Evolutionary conservation across 495 filamentous ascomycete genomes (phyloP).

Genomic region (Penicillium daleae): DNA sequence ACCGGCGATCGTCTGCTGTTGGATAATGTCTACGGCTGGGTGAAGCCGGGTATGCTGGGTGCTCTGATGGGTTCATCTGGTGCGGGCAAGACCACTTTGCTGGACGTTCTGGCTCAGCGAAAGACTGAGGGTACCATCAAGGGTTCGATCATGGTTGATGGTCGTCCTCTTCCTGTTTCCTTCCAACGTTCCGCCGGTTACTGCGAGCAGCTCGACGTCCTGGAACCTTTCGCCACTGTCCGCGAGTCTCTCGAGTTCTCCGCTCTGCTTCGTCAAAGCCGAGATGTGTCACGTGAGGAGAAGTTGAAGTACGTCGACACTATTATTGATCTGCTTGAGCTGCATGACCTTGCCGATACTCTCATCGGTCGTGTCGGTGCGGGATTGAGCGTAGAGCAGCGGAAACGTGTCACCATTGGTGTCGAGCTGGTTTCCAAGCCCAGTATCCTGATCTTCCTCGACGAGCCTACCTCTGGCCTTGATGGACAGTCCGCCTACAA

Average conservation of each 20-base stretch:
- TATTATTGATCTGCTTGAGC: slow-evolving; percentile 61
- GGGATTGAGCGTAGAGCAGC: slow-evolving; percentile 62
- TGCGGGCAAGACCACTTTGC: slow-evolving; percentile 66
- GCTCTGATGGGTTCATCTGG: slow-evolving; percentile 72
- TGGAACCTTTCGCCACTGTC: slow-evolving; percentile 63
- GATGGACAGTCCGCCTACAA: slow-evolving; percentile 67
- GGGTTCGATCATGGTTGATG: slow-evolving; percentile 86
- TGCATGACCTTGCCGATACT: slow-evolving; percentile 58
- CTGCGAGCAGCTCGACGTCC: slow-evolving; percentile 64
- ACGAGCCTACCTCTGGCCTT: slow-evolving; percentile 77
- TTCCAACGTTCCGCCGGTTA: slow-evolving; percentile 76
- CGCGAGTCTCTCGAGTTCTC: slow-evolving; percentile 64
- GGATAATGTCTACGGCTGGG: slow-evolving; percentile 84
- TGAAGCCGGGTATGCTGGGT: slow-evolving; percentile 82
- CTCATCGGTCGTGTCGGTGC: slow-evolving; percentile 55
- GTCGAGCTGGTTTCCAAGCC: slow-evolving; percentile 71
- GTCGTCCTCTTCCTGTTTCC: slow-evolving; percentile 70
- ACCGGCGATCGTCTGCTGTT: slow-evolving; percentile 56
- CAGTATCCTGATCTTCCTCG: slow-evolving; percentile 71
- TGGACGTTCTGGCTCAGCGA: slow-evolving; percentile 62
- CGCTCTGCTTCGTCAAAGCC: slow-evolving; percentile 59
- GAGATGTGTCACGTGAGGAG: slow-evolving; percentile 52
- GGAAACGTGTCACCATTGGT: slow-evolving; percentile 68
- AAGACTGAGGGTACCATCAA: slow-evolving; percentile 85
- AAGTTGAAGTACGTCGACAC: slow-evolving; percentile 64